A percentile compares a stretch with the other conserved stretches of the same genome.
These are phyloP conservation scores for Klebsormidium nitens DNA, from an alignment of 139 green algal genomes.

Conservation along the genomic window DNA sequence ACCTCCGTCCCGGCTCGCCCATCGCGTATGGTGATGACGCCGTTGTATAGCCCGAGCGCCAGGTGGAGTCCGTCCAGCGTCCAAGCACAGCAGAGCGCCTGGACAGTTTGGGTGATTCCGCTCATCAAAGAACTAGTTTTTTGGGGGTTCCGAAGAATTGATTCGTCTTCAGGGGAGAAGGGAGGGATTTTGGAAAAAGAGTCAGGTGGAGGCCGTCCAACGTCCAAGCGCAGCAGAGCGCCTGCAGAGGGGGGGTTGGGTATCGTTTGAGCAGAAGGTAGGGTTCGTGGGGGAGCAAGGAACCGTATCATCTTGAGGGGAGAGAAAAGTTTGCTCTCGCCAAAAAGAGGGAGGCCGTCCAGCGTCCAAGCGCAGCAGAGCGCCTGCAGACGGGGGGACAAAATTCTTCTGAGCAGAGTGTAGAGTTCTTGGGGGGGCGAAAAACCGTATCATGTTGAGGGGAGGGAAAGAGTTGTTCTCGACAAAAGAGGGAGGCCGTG, in stretches of 20 bases:
- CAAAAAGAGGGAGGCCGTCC: conserved; percentile 70
- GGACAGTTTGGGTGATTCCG: not conserved
- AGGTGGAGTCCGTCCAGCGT: conserved; percentile 67
- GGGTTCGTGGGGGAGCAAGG: no score
- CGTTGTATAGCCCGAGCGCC: conserved; percentile 68
- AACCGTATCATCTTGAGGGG: no score
- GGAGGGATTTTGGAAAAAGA: conserved; percentile 63
- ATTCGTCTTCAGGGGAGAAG: conserved; percentile 49
- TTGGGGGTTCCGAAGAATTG: conserved; percentile 52
- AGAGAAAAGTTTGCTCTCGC: no score
- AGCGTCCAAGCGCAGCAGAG: conserved; percentile 63
- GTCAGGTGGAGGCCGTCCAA: conserved; percentile 67
- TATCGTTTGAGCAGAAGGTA: no score
- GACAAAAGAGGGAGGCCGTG: conserved; percentile 72
- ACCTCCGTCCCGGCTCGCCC: not conserved
- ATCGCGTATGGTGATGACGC: conserved; percentile 62
- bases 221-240: conserved; percentile 66
- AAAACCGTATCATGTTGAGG: no score
- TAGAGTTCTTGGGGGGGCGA: no score
- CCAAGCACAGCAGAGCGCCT: conserved; percentile 65
- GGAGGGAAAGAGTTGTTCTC: no score
- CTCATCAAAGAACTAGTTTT: no score
- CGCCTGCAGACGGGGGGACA: conserved; percentile 34
- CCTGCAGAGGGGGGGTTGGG: conserved; percentile 20
- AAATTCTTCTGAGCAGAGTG: no score